These are phyloP conservation scores for Cordyceps fumosorosea DNA, from an alignment of 2,329 filamentous ascomycete species.

Conservation along the genomic window DNA sequence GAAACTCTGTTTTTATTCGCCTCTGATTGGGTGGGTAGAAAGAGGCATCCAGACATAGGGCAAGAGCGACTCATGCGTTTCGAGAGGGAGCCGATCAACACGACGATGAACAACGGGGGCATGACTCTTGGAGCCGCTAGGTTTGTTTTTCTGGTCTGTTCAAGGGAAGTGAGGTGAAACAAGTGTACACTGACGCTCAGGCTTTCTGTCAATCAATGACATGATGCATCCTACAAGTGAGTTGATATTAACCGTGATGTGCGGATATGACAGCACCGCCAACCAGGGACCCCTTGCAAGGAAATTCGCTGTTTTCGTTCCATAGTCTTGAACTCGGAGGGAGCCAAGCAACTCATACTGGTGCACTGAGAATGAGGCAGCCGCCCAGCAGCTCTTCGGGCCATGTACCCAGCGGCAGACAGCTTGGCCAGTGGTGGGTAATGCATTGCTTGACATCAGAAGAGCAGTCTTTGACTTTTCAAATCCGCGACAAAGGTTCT, in stretches of 20 bases:
- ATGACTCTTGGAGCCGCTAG: too few species aligned
- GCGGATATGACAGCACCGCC: not conserved
- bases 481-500: too few species aligned
- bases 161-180: not conserved
- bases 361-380: not conserved
- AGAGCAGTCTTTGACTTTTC: too few species aligned
- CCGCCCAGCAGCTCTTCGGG: not conserved
- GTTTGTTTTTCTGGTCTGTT: not conserved
- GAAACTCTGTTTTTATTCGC: too few species aligned
- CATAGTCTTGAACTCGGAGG: not conserved
- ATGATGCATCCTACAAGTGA: not conserved
- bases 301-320: not conserved
- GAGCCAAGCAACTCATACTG: not conserved
- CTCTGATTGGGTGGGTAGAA: too few species aligned
- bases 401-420: not conserved
- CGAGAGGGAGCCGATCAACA: too few species aligned
- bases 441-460: too few species aligned
- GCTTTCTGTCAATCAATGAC: not conserved
- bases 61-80: too few species aligned
- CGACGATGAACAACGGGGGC: too few species aligned
- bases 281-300: not conserved
- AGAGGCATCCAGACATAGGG: too few species aligned
- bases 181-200: not conserved
- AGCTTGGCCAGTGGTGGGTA: too few species aligned
- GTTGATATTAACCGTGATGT: not conserved